Conservation (phyloP, 116 monocot genomes). For the Thalassia testudinum region DNA sequence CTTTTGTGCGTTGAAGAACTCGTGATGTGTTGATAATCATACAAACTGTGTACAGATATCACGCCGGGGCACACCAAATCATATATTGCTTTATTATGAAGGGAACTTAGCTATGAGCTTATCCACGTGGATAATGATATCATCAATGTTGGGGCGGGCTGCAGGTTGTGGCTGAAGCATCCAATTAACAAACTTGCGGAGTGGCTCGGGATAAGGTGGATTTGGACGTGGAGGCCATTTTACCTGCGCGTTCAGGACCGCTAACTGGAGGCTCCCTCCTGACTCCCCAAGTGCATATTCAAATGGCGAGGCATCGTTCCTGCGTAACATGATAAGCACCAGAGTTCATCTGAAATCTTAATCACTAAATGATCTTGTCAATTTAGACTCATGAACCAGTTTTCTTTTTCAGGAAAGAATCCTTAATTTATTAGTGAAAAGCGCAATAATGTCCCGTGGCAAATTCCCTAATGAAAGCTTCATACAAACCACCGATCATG, state of each 20-base stretch:
- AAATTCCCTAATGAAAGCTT: too few species aligned
- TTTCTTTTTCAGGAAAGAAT: too few species aligned
- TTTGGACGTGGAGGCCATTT: slow-evolving; percentile 47
- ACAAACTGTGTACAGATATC: too few species aligned
- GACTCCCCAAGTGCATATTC: slow-evolving; percentile 66
- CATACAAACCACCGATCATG: too few species aligned
- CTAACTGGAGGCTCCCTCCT: slow-evolving; percentile 49
- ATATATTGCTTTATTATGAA: not conserved
- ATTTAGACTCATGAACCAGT: too few species aligned
- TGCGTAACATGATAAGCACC: slow-evolving; percentile 12
- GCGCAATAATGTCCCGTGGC: too few species aligned
- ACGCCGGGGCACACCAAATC: too few species aligned
- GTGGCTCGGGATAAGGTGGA: slow-evolving; percentile 45
- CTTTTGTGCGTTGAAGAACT: too few species aligned
- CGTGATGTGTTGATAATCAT: too few species aligned
- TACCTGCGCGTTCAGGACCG: slow-evolving; percentile 42
- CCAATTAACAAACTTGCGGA: slow-evolving; percentile 52
- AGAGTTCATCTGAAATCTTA: too few species aligned
- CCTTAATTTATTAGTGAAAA: too few species aligned
- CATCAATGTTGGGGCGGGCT: slow-evolving; percentile 43
- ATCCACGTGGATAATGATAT: slow-evolving; percentile 54
- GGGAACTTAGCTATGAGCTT: slow-evolving; percentile 57
- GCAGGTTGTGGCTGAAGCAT: slow-evolving; percentile 61
- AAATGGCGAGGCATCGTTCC: slow-evolving; percentile 65
- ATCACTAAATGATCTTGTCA: too few species aligned